These are phyloP conservation scores for Plasmopara muralis DNA, from an alignment of 352 stramenopile genomes.

Conservation along the genomic window DNA sequence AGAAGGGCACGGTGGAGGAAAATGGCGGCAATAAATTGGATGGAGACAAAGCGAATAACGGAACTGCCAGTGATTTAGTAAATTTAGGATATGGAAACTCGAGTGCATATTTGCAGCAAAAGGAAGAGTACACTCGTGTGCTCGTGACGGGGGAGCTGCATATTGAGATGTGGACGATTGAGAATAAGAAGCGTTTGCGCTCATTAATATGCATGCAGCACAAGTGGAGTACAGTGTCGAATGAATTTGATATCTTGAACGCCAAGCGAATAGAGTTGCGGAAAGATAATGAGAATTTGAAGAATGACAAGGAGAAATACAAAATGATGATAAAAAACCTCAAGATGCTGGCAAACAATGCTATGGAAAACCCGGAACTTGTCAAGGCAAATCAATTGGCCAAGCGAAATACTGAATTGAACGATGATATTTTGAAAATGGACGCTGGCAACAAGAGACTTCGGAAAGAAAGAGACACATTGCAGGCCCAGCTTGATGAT, in stretches of 20 bases:
- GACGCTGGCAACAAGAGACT: constrained; percentile 76
- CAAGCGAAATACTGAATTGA: constrained; percentile 66
- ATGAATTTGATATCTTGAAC: constrained; percentile 64
- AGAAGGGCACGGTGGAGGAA: constrained; percentile 70
- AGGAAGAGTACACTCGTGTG: constrained; percentile 72
- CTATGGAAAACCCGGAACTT: constrained; percentile 76
- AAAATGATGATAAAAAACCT: constrained; percentile 77
- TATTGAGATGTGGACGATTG: constrained; percentile 80
- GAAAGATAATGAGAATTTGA: constrained; percentile 68
- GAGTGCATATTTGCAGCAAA: constrained; percentile 70
- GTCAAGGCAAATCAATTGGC: constrained; percentile 69
- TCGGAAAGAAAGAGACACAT: constrained; percentile 63
- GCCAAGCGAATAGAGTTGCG: constrained; percentile 47
- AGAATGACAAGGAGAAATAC: constrained; percentile 67
- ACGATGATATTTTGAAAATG: constrained; percentile 82
- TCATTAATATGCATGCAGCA: constrained; percentile 43
- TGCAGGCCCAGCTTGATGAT: constrained; percentile 64
- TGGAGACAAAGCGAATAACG: constrained; percentile 12
- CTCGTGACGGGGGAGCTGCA: constrained; percentile 76
- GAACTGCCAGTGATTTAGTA: constrained; percentile 6
- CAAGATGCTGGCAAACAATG: constrained; percentile 61
- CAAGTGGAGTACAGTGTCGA: constrained; percentile 71
- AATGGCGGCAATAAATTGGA: constrained; percentile 46
- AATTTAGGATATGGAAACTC: constrained; percentile 27
- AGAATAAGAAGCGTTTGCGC: constrained; percentile 74